Evolutionary conservation across 2,329 filamentous ascomycete species (phyloP), one percentile per base, ranked within the genome.

Genomic region (Talaromyces sp.): DNA sequence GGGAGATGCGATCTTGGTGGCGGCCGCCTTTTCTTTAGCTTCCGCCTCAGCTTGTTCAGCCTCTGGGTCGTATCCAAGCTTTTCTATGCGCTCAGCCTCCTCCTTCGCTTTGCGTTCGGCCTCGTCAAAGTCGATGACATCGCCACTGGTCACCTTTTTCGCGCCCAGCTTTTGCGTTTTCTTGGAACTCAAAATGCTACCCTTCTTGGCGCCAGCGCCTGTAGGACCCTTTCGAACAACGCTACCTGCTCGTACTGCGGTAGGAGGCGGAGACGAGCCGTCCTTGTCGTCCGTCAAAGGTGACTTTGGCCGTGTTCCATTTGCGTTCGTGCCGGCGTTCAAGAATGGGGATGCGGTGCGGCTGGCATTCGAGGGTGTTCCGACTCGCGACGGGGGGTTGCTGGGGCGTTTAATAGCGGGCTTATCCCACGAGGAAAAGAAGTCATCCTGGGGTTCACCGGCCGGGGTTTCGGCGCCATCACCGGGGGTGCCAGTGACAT

Each of bases 361-460:
- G 69, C 89, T 89, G 67, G 90, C 83, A 11, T 90, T 85, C 3
- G 90, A 88, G 14, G 93, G 93, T 2, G 95, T 98, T 56, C 86
- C 88, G 50, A 91, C 95, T 71, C 95, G 89, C 41, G 93, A 97
- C 50, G 95, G 85, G 17, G 95, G 93, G 66, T 96, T 96, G 65
- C 91, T 97, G 38, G 93, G 93, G 68, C 92, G 88, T 83, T 98
- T 99, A 78, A 99, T 96, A 4, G 92, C 86, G 24, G 95, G 95
- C 80, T 98, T 97, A 72, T 98, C 95, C 95, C 93, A 99, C 0
- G 92, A 97, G 10, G 93, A 96, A 79, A 99, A 99, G 82, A 99
- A 99, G 74, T 98, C 95, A 71, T 97, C 93, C 21, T 89, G 87
- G 24, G 85, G 82, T 67, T 96, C 92, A 66, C 87, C 89, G 52